phyloP scores from a whole-genome alignment of 1,284 basidiomycete genomes.

The Leccinum holopus region DNA sequence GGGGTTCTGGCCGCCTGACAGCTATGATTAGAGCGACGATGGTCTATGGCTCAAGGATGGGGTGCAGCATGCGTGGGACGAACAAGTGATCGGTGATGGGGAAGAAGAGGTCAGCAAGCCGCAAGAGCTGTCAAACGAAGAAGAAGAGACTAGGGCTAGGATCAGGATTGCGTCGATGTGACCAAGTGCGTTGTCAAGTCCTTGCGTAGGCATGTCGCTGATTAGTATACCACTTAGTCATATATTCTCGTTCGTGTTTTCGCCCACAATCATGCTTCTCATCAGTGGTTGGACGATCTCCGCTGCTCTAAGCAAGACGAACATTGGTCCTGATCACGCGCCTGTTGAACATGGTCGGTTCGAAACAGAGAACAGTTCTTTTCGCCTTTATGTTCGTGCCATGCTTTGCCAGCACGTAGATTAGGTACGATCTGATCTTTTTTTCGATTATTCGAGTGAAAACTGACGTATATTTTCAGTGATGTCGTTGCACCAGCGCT shows the following conservation, averaged over 20 bases:
- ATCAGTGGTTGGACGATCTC: slow-evolving; percentile 99
- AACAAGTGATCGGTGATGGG: no score
- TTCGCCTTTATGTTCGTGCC: slow-evolving; percentile 96
- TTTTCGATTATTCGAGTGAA: slow-evolving; percentile 4
- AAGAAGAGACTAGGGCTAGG: no score
- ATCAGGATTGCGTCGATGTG: no score
- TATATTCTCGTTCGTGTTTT: slow-evolving; percentile 50
- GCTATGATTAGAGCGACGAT: no score
- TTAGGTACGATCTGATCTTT: neutral
- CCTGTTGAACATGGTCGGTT: slow-evolving; percentile 88
- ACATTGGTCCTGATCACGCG: slow-evolving; percentile 96
- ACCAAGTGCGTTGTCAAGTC: no score
- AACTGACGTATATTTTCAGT: slow-evolving; percentile 4
- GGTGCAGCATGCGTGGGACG: no score
- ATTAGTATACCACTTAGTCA: no score
- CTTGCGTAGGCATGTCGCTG: no score
- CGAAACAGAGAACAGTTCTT: slow-evolving; percentile 82
- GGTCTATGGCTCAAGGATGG: no score
- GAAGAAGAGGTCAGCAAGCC: no score
- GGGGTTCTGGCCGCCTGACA: no score
- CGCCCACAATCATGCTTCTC: slow-evolving; percentile 95
- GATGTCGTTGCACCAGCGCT: slow-evolving; percentile 98
- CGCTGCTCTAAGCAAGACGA: slow-evolving; percentile 95
- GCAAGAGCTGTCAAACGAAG: no score
- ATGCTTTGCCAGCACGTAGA: slow-evolving; percentile 99